These are phyloP conservation scores for Monsonia emarginata DNA, from an alignment of 441 rosid species.

Conservation along the genomic window DNA sequence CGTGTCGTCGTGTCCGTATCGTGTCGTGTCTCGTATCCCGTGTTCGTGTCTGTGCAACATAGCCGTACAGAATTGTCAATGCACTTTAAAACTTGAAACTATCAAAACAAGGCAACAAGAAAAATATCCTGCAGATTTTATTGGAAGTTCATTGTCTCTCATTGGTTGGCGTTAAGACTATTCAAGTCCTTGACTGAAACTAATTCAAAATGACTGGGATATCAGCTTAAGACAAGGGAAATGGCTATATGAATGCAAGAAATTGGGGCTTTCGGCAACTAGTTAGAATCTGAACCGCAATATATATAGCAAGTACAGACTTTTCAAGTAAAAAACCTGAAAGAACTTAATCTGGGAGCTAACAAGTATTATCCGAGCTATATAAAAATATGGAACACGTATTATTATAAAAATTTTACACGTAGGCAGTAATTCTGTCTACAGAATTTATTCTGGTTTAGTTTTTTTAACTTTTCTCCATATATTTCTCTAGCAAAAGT, in stretches of 20 bases:
- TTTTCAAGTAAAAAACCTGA: neutral
- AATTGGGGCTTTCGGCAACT: neutral
- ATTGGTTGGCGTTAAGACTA: neutral
- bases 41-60: too few species aligned
- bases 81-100: neutral
- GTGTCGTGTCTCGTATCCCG: too few species aligned
- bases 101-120: neutral
- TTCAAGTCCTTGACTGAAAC: neutral
- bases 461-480: neutral
- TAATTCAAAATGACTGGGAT: neutral
- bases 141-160: neutral
- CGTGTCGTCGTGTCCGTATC: too few species aligned
- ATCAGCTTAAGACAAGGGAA: neutral
- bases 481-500: constrained; percentile 2
- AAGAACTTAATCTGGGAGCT: neutral
- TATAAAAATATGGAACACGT: neutral
- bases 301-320: neutral
- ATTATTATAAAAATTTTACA: neutral
- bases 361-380: neutral
- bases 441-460: neutral
- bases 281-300: neutral
- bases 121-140: too few species aligned
- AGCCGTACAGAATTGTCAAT: neutral
- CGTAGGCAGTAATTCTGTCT: neutral
- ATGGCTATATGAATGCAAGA: neutral